phyloP scores from a whole-genome alignment of 805 yeast genomes.

The Clavispora fructus region DNA sequence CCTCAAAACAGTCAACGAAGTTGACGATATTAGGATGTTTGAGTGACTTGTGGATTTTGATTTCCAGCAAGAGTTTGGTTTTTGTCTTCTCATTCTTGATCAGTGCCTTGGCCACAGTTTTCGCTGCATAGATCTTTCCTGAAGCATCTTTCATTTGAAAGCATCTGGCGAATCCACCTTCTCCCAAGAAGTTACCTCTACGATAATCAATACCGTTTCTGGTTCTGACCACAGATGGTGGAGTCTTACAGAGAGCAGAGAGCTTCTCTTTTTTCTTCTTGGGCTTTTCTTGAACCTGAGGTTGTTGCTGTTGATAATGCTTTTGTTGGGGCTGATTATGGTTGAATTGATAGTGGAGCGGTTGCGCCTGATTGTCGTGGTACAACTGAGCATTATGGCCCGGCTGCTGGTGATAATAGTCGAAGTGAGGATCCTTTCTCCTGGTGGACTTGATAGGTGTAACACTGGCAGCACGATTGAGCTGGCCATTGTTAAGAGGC shows the following conservation, averaged over 20 bases:
- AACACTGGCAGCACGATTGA: conserved; percentile 39
- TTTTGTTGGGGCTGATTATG: conserved; percentile 11
- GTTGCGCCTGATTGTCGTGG: conserved; percentile 10
- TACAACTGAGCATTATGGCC: conserved; percentile 16
- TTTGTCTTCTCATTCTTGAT: conserved; percentile 87
- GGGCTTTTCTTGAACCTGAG: conserved; percentile 14
- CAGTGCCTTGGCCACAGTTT: conserved; percentile 95
- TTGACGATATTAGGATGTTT: conserved; percentile 86
- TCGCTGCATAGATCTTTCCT: conserved; percentile 90
- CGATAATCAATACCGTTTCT: conserved; percentile 84
- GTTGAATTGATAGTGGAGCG: conserved; percentile 5
- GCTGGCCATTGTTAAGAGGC: conserved; percentile 48
- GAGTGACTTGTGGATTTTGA: conserved; percentile 89
- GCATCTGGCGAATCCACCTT: conserved; percentile 98
- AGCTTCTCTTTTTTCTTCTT: conserved; percentile 82
- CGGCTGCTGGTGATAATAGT: conserved; percentile 13
- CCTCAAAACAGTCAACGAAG: conserved; percentile 95
- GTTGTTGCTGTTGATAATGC: conserved; percentile 15
- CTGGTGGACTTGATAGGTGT: conserved; percentile 35
- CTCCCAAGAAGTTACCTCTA: conserved; percentile 88
- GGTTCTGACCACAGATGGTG: conserved; percentile 88
- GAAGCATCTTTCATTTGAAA: conserved; percentile 90
- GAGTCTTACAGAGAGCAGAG: conserved; percentile 90
- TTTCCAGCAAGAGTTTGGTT: conserved; percentile 81
- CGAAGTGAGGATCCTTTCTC: conserved; percentile 19